phyloP scores from a whole-genome alignment of 2,329 filamentous ascomycete species.

The Mycosphaerelloides madeirae region DNA sequence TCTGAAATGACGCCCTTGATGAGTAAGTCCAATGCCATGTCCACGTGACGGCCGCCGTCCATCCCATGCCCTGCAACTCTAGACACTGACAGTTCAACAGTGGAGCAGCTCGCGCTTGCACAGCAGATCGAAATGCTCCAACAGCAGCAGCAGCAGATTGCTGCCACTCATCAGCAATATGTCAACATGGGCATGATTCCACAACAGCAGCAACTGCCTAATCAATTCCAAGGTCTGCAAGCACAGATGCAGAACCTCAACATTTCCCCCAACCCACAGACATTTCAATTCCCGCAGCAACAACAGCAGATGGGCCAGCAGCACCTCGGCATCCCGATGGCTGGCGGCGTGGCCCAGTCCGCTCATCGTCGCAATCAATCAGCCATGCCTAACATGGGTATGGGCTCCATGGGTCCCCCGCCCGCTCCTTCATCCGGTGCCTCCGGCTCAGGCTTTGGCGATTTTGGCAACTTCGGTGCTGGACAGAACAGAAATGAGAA shows the following conservation, averaged over 20 bases:
- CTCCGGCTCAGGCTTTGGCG: conserved; percentile 71
- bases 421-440: conserved; percentile 79
- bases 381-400: conserved; percentile 84
- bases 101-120: conserved; percentile 96
- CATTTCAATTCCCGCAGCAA: conserved; percentile 79
- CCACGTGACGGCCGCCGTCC: conserved; percentile 1
- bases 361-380: conserved; percentile 98
- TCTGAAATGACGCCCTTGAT: conserved; percentile 96
- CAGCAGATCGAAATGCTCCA: conserved; percentile 97
- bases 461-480: conserved; percentile 55
- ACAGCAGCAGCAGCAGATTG: conserved; percentile 96
- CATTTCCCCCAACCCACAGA: conserved; percentile 58
- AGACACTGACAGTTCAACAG: conserved; percentile 46
- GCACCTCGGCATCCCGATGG: conserved; percentile 63
- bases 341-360: conserved; percentile 66
- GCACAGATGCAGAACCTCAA: conserved; percentile 72
- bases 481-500: conserved; percentile 56
- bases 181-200: conserved; percentile 95
- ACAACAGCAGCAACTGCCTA: conserved; percentile 73
- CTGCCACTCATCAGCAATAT: conserved; percentile 94
- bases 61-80: not conserved
- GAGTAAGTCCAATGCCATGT: conserved; percentile 63
- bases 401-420: conserved; percentile 77
- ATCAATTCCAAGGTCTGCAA: conserved; percentile 74
- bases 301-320: conserved; percentile 57